A percentile compares a stretch with the other conserved stretches of the same genome.
Evolutionary conservation across 495 filamentous ascomycete genomes (phyloP).

Genomic region (Penicillium diatomitis): DNA sequence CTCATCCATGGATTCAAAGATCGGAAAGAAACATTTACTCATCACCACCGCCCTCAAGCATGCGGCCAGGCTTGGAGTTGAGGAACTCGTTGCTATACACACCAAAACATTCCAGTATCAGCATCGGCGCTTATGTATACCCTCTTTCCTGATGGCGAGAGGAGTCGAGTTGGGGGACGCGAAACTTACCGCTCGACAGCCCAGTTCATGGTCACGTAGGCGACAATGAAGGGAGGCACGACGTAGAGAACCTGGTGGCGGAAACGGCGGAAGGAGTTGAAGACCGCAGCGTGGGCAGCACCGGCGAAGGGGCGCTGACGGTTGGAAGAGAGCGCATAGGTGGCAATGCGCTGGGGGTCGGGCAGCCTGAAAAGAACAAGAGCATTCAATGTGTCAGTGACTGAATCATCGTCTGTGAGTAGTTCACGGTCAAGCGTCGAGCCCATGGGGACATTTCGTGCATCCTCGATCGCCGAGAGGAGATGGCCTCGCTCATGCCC

Average conservation of each 20-base stretch:
- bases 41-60: slow-evolving; percentile 27
- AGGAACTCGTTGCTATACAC: slow-evolving; percentile 71
- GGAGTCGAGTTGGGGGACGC: not conserved
- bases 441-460: too few species aligned
- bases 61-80: slow-evolving; percentile 81
- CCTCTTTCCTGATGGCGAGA: too few species aligned
- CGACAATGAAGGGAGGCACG: slow-evolving; percentile 64
- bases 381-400: not conserved
- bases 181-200: slow-evolving; percentile 63
- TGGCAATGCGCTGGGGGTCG: slow-evolving; percentile 52
- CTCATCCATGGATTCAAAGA: slow-evolving; percentile 2
- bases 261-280: slow-evolving; percentile 52
- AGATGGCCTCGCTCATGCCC: too few species aligned
- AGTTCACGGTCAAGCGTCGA: too few species aligned
- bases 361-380: slow-evolving; percentile 24
- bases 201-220: slow-evolving; percentile 77
- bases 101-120: not conserved
- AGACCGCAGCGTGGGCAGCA: slow-evolving; percentile 51
- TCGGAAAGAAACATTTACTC: slow-evolving; percentile 22
- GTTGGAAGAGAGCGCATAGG: slow-evolving; percentile 54
- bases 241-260: slow-evolving; percentile 69
- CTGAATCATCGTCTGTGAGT: too few species aligned
- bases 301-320: slow-evolving; percentile 58
- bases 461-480: too few species aligned
- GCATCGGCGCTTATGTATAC: not conserved